Evolutionary conservation across 495 filamentous ascomycete species (phyloP).

Genomic region (Aspergillus haitiensis): DNA sequence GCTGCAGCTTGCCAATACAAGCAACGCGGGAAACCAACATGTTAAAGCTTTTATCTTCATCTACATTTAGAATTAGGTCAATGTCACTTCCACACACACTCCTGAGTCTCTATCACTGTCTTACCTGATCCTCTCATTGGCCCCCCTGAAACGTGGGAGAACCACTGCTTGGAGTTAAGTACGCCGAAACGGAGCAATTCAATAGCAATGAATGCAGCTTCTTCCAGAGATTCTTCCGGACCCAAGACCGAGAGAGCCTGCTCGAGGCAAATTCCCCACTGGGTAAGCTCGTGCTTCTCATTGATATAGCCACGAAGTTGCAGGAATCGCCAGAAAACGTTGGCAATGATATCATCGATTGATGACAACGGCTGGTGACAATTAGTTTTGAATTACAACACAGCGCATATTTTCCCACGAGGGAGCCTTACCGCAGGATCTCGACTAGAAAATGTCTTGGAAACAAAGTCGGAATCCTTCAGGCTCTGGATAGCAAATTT

Average conservation of each 20-base stretch:
- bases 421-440: conserved; percentile 37
- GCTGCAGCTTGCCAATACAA: conserved; percentile 75
- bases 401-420: neutral
- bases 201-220: conserved; percentile 71
- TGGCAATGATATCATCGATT: conserved; percentile 71
- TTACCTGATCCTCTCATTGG: conserved; percentile 59
- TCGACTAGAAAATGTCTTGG: conserved; percentile 57
- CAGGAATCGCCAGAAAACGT: conserved; percentile 82
- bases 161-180: conserved; percentile 65
- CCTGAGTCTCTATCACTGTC: conserved; percentile 2
- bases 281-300: conserved; percentile 74
- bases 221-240: conserved; percentile 54
- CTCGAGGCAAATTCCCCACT: conserved; percentile 78
- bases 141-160: conserved; percentile 58
- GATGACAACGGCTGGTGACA: conserved; percentile 40
- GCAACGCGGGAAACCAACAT: conserved; percentile 83
- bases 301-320: conserved; percentile 85
- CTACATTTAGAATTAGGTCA: conserved; percentile 32
- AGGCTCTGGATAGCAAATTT: conserved; percentile 56
- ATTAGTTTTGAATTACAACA: conserved; percentile 5
- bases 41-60: conserved; percentile 65
- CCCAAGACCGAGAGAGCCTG: conserved; percentile 63
- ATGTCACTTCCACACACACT: neutral
- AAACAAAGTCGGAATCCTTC: conserved; percentile 62
- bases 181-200: conserved; percentile 76